A percentile compares a stretch with the other conserved stretches of the same genome.
phyloP scores from a whole-genome alignment of 345 rosid genomes.

The Litchi chinensis region DNA sequence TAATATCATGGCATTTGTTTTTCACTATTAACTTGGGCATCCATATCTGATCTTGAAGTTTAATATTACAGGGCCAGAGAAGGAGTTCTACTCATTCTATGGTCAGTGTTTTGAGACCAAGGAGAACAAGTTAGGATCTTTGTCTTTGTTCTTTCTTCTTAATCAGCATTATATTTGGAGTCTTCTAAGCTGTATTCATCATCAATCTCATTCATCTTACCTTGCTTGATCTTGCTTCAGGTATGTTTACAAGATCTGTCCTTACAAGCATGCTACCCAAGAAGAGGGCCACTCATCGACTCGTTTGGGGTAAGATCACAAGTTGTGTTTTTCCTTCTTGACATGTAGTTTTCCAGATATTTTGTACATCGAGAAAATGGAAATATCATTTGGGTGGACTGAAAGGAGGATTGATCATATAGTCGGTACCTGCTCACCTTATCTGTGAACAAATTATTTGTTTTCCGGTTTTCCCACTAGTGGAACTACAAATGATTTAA shows the following conservation, averaged over 20 bases:
- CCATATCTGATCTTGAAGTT: constrained; percentile 26
- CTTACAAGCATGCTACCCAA: constrained; percentile 83
- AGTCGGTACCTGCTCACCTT: not conserved
- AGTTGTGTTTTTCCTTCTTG: constrained; percentile 9
- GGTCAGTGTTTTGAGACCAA: constrained; percentile 85
- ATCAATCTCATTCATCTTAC: constrained; percentile 16
- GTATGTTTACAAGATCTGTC: constrained; percentile 93
- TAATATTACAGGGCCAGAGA: constrained; percentile 69
- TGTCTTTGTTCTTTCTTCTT: constrained; percentile 2
- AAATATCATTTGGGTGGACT: not conserved
- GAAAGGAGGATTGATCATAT: constrained; percentile 5
- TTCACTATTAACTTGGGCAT: constrained; percentile 20
- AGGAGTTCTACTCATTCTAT: constrained; percentile 86
- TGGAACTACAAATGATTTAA: constrained; percentile 10
- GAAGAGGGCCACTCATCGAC: constrained; percentile 74
- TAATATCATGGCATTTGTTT: constrained; percentile 12
- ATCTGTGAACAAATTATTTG: constrained; percentile 5
- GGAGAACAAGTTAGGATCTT: constrained; percentile 69
- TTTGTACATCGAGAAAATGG: not conserved
- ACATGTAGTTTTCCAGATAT: not conserved
- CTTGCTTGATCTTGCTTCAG: constrained; percentile 39
- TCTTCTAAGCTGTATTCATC: constrained; percentile 12
- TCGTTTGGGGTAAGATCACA: constrained; percentile 67
- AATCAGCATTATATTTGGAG: not conserved
- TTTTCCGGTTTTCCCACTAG: constrained; percentile 3